Conservation (phyloP, 345 rosid genomes). For the Hibiscus syriacus region DNA sequence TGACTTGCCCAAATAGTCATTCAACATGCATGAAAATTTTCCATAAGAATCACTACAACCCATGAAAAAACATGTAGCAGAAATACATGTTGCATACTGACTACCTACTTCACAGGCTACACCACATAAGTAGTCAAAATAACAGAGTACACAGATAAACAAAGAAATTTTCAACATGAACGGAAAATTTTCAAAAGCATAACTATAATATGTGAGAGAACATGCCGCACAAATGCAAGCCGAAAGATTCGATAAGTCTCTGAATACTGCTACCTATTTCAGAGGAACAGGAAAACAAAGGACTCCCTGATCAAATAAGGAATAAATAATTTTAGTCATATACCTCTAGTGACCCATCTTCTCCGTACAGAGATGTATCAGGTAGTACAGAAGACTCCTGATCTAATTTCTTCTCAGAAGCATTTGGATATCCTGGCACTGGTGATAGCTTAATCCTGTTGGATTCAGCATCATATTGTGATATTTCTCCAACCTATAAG, state of each 20-base stretch:
- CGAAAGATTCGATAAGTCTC: not conserved
- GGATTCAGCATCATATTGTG: constrained; percentile 44
- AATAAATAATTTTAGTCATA: not conserved
- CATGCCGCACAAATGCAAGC: not conserved
- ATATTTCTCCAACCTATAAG: constrained; percentile 75
- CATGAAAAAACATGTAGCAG: not conserved
- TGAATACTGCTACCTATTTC: not conserved
- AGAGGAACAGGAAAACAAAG: not conserved
- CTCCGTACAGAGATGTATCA: constrained; percentile 45
- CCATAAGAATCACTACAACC: not conserved
- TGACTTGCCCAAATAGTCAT: not conserved
- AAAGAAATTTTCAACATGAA: not conserved
- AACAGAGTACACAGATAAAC: not conserved
- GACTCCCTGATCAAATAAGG: constrained; percentile 1
- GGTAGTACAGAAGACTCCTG: constrained; percentile 31
- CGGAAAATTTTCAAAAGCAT: not conserved
- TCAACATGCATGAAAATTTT: not conserved
- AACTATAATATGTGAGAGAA: not conserved
- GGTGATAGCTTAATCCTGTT: constrained; percentile 45
- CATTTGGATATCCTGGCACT: constrained; percentile 56
- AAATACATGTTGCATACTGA: no score
- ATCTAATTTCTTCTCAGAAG: constrained; percentile 35
- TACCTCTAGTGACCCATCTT: constrained; percentile 82
- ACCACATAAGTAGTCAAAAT: not conserved
- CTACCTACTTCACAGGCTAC: not conserved